phyloP scores from a whole-genome alignment of 176 grass and related monocot genomes.

The Panicum miliaceum region DNA sequence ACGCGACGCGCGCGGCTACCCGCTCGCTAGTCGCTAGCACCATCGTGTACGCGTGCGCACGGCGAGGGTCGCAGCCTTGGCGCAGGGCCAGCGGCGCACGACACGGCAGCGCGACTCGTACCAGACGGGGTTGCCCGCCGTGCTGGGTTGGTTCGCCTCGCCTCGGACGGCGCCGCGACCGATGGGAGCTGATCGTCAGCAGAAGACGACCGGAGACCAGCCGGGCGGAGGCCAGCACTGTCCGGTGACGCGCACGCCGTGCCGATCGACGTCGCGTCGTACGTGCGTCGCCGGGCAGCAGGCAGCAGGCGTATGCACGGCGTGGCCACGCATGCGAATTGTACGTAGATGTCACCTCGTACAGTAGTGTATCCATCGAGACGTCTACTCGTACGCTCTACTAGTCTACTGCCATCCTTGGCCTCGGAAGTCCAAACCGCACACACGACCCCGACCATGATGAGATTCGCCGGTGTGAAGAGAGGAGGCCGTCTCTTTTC shows the following conservation, averaged over 20 bases:
- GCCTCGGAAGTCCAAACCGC: conserved; percentile 9
- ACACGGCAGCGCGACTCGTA: neutral
- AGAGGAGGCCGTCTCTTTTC: neutral
- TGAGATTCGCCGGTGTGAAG: conserved; percentile 44
- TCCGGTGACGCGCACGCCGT: no score
- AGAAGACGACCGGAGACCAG: neutral
- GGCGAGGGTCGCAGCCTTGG: neutral
- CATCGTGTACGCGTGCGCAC: no score
- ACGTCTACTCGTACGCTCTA: neutral
- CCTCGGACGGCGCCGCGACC: neutral
- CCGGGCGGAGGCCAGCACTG: neutral
- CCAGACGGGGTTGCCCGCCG: neutral
- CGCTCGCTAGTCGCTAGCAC: no score
- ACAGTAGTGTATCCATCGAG: neutral
- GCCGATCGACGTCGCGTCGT: neutral
- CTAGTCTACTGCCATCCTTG: neutral
- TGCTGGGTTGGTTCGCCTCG: neutral
- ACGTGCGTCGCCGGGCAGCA: neutral
- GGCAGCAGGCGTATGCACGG: neutral
- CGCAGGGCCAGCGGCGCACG: conserved; percentile 1
- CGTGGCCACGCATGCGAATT: neutral
- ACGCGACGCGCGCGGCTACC: neutral
- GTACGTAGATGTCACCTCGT: neutral
- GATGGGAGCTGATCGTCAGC: neutral
- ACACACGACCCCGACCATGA: conserved; percentile 18